Conservation (phyloP, 2,329 filamentous ascomycete species). For the Herpotrichia juniperi region DNA sequence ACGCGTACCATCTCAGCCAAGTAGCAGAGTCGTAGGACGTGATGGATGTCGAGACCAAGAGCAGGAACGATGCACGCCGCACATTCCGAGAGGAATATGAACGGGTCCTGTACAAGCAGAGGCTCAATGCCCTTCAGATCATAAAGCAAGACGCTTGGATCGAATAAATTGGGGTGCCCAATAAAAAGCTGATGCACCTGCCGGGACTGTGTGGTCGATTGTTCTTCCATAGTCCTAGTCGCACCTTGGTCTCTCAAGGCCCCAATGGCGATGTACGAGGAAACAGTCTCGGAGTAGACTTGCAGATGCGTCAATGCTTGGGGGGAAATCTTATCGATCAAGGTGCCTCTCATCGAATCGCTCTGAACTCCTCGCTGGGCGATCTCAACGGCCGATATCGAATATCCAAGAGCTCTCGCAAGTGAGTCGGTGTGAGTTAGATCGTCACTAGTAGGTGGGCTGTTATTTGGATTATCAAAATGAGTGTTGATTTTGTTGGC, state of each 20-base stretch:
- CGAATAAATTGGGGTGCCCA: slow-evolving; percentile 52
- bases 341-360: slow-evolving; percentile 69
- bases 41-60: slow-evolving; percentile 74
- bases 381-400: slow-evolving; percentile 88
- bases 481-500: slow-evolving; percentile 56
- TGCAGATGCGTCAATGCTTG: slow-evolving; percentile 85
- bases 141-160: slow-evolving; percentile 42
- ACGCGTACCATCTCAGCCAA: slow-evolving; percentile 89
- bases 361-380: slow-evolving; percentile 84
- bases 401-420: slow-evolving; percentile 74
- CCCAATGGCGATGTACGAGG: slow-evolving; percentile 82
- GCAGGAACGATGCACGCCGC: slow-evolving; percentile 72
- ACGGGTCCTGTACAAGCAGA: slow-evolving; percentile 72
- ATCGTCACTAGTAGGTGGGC: slow-evolving; percentile 51
- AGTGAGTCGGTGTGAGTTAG: slow-evolving; percentile 63
- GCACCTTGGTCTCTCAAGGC: slow-evolving; percentile 66
- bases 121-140: slow-evolving; percentile 56
- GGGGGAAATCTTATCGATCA: slow-evolving; percentile 84
- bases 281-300: slow-evolving; percentile 84
- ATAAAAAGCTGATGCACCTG: slow-evolving; percentile 80
- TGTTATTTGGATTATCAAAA: slow-evolving; percentile 52
- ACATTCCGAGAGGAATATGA: slow-evolving; percentile 81
- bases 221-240: slow-evolving; percentile 70
- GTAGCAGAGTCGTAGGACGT: slow-evolving; percentile 85
- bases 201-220: slow-evolving; percentile 68